Conservation (phyloP, 345 rosid species). For the Acer saccharum region DNA sequence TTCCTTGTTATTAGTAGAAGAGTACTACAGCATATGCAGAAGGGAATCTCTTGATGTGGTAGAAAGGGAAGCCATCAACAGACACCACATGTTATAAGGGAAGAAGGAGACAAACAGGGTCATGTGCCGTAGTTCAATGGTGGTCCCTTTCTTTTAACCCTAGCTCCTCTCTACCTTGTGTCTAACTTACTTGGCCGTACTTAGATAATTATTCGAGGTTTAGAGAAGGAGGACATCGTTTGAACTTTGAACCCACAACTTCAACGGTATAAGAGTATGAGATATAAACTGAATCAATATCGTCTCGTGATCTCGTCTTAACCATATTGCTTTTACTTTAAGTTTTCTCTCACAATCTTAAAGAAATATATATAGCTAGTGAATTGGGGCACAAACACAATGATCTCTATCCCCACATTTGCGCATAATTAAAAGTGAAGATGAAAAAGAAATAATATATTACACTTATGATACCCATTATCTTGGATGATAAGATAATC, state of each 20-base stretch:
- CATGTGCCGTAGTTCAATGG: conserved; percentile 23
- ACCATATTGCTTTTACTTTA: neutral
- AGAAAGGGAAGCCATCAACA: neutral
- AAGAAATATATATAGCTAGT: too few relatives aligned
- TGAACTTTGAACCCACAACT: too few relatives aligned
- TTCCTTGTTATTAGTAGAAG: neutral
- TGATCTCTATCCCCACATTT: neutral
- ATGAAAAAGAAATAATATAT: neutral
- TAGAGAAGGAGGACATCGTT: too few relatives aligned
- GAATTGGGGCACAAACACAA: neutral
- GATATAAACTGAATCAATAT: too few relatives aligned
- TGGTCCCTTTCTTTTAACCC: conserved; percentile 20
- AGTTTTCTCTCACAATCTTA: neutral
- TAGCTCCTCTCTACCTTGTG: neutral
- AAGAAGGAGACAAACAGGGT: conserved; percentile 27
- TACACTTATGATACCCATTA: too few relatives aligned
- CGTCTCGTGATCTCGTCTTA: too few relatives aligned
- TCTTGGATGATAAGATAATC: too few relatives aligned
- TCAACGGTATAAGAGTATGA: too few relatives aligned
- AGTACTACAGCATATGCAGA: neutral
- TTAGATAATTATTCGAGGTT: too few relatives aligned
- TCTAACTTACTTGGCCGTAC: too few relatives aligned
- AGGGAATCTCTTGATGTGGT: conserved; percentile 12
- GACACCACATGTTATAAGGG: conserved; percentile 12
- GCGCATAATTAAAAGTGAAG: neutral